phyloP scores from a whole-genome alignment of 2,329 filamentous ascomycete species.

The Apiospora saccharicola region DNA sequence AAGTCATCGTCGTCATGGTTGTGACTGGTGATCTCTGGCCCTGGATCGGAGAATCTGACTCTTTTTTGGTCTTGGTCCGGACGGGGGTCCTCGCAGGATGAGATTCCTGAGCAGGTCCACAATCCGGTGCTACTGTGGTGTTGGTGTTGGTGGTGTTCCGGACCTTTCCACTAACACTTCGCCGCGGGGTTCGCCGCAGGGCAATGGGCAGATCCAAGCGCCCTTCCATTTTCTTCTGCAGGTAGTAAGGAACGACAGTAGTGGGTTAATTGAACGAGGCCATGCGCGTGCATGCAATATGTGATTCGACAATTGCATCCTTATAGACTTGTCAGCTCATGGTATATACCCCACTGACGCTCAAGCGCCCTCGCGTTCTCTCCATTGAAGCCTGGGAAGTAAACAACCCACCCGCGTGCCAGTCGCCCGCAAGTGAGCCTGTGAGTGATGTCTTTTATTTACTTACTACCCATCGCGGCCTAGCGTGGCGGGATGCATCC shows the following conservation, averaged over 20 bases:
- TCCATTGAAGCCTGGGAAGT: neutral
- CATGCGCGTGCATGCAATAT: slow-evolving; percentile 9
- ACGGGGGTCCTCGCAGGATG: slow-evolving; percentile 38
- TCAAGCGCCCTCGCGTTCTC: neutral
- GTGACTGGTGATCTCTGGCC: slow-evolving; percentile 43
- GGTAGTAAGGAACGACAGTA: neutral
- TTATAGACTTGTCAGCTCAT: neutral
- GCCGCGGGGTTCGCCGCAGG: slow-evolving; percentile 61
- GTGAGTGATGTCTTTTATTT: slow-evolving; percentile 40
- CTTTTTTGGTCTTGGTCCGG: slow-evolving; percentile 47
- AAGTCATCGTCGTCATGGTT: neutral
- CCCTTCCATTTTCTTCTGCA: slow-evolving; percentile 40
- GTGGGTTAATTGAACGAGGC: slow-evolving; percentile 3
- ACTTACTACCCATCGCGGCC: slow-evolving; percentile 50
- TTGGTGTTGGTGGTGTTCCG: slow-evolving; percentile 25
- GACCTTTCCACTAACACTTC: slow-evolving; percentile 36
- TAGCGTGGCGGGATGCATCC: slow-evolving; percentile 40
- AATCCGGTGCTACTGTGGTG: slow-evolving; percentile 24
- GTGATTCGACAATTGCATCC: slow-evolving; percentile 10
- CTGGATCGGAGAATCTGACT: slow-evolving; percentile 68
- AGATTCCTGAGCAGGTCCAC: neutral
- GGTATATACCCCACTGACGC: slow-evolving; percentile 1
- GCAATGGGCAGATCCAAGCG: slow-evolving; percentile 58
- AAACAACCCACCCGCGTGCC: slow-evolving; percentile 28
- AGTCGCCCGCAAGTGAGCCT: slow-evolving; percentile 25